Base-by-base conservation (phyloP, 345 rosid genomes). In the Viola odorata region DNA sequence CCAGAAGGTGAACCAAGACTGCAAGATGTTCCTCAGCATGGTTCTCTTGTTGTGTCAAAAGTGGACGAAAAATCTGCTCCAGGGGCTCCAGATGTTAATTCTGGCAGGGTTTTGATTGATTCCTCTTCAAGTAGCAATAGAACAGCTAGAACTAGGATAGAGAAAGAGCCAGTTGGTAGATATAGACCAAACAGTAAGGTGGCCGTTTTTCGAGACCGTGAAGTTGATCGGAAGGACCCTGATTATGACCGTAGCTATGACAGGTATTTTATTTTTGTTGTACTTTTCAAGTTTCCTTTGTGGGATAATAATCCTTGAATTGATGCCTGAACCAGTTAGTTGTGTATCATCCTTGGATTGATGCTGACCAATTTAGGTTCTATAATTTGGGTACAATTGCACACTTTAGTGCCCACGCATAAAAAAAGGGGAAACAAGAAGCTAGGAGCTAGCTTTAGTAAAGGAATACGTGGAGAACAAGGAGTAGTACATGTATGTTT, bases 161-260 rank as follows among this genome's bases (percentile, higher is more conserved):
- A 87, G 53, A 87, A 69, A 67, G 95, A 87, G 72, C 80, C 86
- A 40, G 57, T 77, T 52, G 75, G 80, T 63, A 82, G 91, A 77
- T 50, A 63, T 16, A 81, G 63, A 71, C 79, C 83, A 60, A 78
- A 71, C 69, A 85, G 51, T 60, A 64, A 80, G 76, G 91, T 87
- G 63, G 95, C 95, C 59, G 83, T 85, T 61, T 87, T 87, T 73
- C 89, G 95, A 63, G 95, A 87, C 59, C 85, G 87, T 57, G 91
- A 87, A 51, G 63, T 78, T 64, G 95, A 87, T 6, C 81, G 85
- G 55, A 85, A 80, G 66, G 95, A 87, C 57, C 95, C 95, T 41
- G 95, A 87, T 73, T 87, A 85, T 85, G 85, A 87, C 78, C 75
- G 95, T 59, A 87, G 69, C 67, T 87, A 85, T 66, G 91, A 85